Conservation (phyloP, 2,329 filamentous ascomycete species). For the Dothistroma pini region DNA sequence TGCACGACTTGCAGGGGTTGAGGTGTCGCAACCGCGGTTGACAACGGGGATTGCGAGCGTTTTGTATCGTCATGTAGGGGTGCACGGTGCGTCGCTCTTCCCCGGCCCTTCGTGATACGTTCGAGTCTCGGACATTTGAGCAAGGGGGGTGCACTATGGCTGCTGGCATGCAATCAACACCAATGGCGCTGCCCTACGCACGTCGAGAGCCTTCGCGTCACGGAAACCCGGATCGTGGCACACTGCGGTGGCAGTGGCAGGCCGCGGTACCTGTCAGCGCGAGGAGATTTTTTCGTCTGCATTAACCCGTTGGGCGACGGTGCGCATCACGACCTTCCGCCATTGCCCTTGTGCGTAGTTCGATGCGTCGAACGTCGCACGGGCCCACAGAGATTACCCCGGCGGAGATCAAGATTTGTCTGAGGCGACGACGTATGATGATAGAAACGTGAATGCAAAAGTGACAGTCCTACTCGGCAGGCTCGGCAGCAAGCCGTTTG, state of each 20-base stretch:
- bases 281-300: slow-evolving; percentile 1
- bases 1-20: neutral
- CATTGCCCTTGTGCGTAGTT: slow-evolving; percentile 5
- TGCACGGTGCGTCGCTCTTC: slow-evolving; percentile 3
- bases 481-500: slow-evolving; percentile 10
- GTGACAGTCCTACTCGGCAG: slow-evolving; percentile 5
- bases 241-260: neutral
- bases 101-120: slow-evolving; percentile 4
- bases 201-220: neutral
- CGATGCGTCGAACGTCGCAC: slow-evolving; percentile 2
- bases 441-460: neutral
- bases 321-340: slow-evolving; percentile 3
- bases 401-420: slow-evolving; percentile 4
- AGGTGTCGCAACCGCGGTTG: neutral
- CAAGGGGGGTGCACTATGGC: neutral
- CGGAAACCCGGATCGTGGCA: slow-evolving; percentile 7
- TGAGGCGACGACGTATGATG: neutral
- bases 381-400: neutral
- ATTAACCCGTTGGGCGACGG: slow-evolving; percentile 10
- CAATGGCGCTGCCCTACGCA: slow-evolving; percentile 5
- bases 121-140: slow-evolving; percentile 7
- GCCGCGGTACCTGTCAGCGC: slow-evolving; percentile 9
- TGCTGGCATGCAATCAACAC: slow-evolving; percentile 10
- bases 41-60: slow-evolving; percentile 2
- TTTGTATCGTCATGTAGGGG: neutral